These are phyloP conservation scores for Claviceps sorghi DNA, from an alignment of 2,329 filamentous ascomycete genomes.

Conservation along the genomic window DNA sequence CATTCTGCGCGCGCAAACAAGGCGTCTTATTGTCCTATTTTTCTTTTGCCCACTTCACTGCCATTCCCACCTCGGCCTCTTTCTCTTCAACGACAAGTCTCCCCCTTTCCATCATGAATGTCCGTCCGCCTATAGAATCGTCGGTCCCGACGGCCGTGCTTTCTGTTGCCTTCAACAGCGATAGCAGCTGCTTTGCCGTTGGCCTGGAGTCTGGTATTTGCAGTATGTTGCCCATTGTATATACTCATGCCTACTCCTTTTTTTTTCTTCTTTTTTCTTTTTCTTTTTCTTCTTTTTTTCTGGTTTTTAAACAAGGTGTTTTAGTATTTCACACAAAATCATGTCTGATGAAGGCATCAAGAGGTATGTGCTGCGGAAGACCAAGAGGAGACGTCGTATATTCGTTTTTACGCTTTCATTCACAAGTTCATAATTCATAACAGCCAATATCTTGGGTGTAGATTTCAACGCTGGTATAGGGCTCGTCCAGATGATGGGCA, in stretches of 20 bases:
- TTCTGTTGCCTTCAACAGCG: conserved; percentile 73
- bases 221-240: conserved; percentile 37
- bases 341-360: conserved; percentile 49
- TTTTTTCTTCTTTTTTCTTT: not conserved
- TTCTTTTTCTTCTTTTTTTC: not conserved
- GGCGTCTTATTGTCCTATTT: not conserved
- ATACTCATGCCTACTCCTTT: not conserved
- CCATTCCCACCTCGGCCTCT: not conserved
- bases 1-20: not conserved
- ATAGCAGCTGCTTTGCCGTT: conserved; percentile 72
- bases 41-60: not conserved
- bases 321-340: conserved; percentile 60
- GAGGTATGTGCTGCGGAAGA: conserved; percentile 19
- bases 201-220: conserved; percentile 77
- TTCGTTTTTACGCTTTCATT: not conserved
- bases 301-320: not conserved
- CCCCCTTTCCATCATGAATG: conserved; percentile 56
- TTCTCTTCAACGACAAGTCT: not conserved
- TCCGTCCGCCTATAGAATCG: conserved; percentile 69
- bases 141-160: conserved; percentile 61
- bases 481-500: conserved; percentile 73
- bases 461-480: conserved; percentile 74
- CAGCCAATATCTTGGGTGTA: conserved; percentile 14
- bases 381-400: not conserved
- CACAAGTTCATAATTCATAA: not conserved